Evolutionary conservation across 768 basidiomycete species (phyloP).

Genomic region (Amanita inopinata): DNA sequence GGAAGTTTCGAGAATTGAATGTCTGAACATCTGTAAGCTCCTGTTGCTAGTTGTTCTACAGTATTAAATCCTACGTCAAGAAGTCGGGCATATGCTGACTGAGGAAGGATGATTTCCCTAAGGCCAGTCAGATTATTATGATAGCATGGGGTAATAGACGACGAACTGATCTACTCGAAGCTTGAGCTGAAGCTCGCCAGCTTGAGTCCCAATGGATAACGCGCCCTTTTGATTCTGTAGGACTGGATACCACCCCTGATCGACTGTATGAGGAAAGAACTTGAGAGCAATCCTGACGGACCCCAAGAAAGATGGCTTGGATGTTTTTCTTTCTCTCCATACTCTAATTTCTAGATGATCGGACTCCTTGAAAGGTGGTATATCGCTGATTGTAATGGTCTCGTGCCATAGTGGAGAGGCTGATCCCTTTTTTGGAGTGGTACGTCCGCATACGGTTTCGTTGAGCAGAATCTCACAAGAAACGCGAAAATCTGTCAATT

Average conservation of each 20-base stretch:
- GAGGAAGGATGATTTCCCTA: constrained; percentile 76
- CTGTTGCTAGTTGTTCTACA: background rate
- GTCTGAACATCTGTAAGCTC: constrained; percentile 25
- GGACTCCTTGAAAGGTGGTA: constrained; percentile 58
- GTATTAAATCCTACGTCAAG: constrained; percentile 35
- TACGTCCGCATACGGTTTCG: constrained; percentile 57
- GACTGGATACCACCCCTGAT: constrained; percentile 85
- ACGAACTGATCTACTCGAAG: constrained; percentile 68
- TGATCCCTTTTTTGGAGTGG: constrained; percentile 59
- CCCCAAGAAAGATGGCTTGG: constrained; percentile 50
- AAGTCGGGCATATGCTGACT: constrained; percentile 48
- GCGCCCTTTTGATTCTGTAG: constrained; percentile 34
- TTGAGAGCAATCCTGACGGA: constrained; percentile 58
- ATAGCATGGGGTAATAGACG: background rate
- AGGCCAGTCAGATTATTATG: constrained; percentile 8
- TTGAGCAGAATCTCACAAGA: constrained; percentile 77
- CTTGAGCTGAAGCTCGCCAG: constrained; percentile 70
- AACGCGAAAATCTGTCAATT: constrained; percentile 55
- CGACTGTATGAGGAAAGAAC: constrained; percentile 61
- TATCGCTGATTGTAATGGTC: constrained; percentile 58
- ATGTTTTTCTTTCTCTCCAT: constrained; percentile 57
- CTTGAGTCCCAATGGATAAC: constrained; percentile 42
- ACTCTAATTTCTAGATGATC: constrained; percentile 47
- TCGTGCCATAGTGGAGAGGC: constrained; percentile 80
- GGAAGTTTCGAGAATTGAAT: constrained; percentile 48